Evolutionary conservation across 2,329 filamentous ascomycete genomes (phyloP), one percentile per base, ranked within the genome.

Genomic region (Didymella glomerata): DNA sequence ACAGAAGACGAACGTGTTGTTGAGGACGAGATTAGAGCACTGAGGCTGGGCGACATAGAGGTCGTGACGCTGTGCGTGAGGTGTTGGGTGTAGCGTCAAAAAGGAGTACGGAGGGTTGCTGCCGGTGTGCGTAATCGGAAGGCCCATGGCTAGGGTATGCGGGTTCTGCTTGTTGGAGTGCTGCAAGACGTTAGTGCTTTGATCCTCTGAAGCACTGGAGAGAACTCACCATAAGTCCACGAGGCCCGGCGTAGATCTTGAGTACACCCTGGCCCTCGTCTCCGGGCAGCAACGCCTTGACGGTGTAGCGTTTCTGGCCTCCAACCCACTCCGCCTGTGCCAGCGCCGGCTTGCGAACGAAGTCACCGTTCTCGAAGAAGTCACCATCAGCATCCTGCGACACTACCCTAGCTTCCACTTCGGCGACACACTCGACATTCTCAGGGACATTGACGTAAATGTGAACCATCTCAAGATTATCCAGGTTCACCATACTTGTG

Each of bases 1-100:
- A 52, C 91, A 91, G 77, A 99, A 99, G 27, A 99, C 94, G 73
- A 97, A 99, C 0, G 95, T 99, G 75, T 99, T 98, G 81, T 98
- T 97, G 55, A 96, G 83, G 1, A 92, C 93, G 27, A 99, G 83
- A 25, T 89, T 87, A 65, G 90, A 86, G 76, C 95, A 99, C 77
- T 99, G 96, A 1, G 96, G 95, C 74, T 98, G 95, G 44, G 93
- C 91, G 63, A 99, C 91, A 77, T 99, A 99, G 58, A 99, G 88
- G 75, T 99, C 95, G 77, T 99, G 93, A 41, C 94, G 88, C 73
- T 97, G 93, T n/a, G 95, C 95, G 76, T 99, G 95, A 9, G 95
- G 95, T 2, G 95, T 99, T 8, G 96, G 96, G 75, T 99, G 95
- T 4, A 95, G 88, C 38, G 90, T 90, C 45, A 97, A 85, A 77